Percentiles rank a stretch among this genome's conserved stretches.
These are phyloP conservation scores for Takashimella tepidaria DNA, from an alignment of 1,284 basidiomycete species.

Conservation along the genomic window DNA sequence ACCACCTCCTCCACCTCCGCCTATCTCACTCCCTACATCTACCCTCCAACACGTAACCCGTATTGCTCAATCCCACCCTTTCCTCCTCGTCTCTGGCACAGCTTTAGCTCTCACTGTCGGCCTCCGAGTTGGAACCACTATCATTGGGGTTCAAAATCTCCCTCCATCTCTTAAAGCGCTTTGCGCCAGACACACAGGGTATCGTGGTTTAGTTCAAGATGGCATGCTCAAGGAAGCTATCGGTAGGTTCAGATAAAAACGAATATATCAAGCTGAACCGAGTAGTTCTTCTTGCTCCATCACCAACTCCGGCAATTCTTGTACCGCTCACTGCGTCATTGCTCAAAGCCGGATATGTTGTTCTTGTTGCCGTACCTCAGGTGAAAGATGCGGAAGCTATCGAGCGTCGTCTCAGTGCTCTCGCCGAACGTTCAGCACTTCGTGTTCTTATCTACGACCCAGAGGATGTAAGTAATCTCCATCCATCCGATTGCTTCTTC, in stretches of 20 bases:
- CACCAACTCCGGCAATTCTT: constrained; percentile 38
- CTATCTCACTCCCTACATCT: constrained; percentile 8
- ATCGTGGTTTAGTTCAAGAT: constrained; percentile 33
- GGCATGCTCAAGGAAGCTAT: constrained; percentile 47
- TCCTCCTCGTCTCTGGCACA: constrained; percentile 24
- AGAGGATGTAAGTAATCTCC: constrained; percentile 34
- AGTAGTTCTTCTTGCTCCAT: constrained; percentile 40
- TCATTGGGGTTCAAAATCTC: constrained; percentile 9
- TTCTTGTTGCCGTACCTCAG: constrained; percentile 43
- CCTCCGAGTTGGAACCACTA: constrained; percentile 24
- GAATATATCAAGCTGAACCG: constrained; percentile 12
- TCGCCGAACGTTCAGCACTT: constrained; percentile 38
- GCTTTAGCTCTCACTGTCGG: constrained; percentile 31
- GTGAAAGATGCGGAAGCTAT: constrained; percentile 43
- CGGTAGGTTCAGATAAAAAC: constrained; percentile 27
- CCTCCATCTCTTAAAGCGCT: constrained; percentile 1
- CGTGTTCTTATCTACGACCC: constrained; percentile 46
- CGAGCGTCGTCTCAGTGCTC: constrained; percentile 35
- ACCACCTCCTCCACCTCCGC: constrained; percentile 30
- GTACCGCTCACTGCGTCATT: constrained; percentile 39
- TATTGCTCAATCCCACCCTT: constrained; percentile 25
- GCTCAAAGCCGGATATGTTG: constrained; percentile 45
- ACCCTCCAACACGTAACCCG: constrained; percentile 15
- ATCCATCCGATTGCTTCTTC: no score
- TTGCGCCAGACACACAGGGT: background rate